Base-by-base conservation (phyloP, 2,329 filamentous ascomycete species). In the Proliferodiscus dingleyae region DNA sequence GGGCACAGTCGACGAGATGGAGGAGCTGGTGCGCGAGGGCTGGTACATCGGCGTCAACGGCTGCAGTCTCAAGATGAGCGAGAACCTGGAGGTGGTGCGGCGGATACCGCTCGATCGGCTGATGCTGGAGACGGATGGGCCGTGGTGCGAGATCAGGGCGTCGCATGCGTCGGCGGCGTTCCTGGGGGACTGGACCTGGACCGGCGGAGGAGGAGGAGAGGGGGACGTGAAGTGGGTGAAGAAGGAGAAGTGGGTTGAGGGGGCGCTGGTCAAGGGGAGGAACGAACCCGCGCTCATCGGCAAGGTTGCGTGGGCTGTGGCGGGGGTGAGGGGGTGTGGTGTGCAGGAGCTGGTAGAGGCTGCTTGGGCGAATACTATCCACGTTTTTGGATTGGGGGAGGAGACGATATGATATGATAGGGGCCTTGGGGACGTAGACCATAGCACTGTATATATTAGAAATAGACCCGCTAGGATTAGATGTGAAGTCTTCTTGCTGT, bases 81-180 rank as follows among this genome's bases (percentile, higher is more conserved):
- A 95, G 63, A 98, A 97, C 59, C 79, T 95, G 32, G 83, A 78
- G 11, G 90, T 96, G 2, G 89, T 96, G 9, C 81, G 77, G 52
- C 78, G 84, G 49, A 81, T 97, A 30, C 85, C 83, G 9, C 70
- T 98, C 9, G 81, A 90, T 45, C 71, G 83, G 37, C 67, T 98
- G 43, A 94, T 97, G 77, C 81, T 98, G 38, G 93, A 98, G 73
- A 98, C 93, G 0, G 93, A 98, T 64, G 93, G 93, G 2, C 93
- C 93, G 3, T 98, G 93, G 87, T 98, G 93, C 62, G 93, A 98
- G 66, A 91, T 98, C 48, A 75, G 93, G 19, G 84, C 89, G 1
- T 88, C 80, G 23, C 91, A 98, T 68, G 89, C 90, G 23, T 89
- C 88, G 43, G 43, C 32, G 26, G 50, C 44, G 46, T 49, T 49